phyloP scores from a whole-genome alignment of 306 rosid species.

The Rosa multiflora region DNA sequence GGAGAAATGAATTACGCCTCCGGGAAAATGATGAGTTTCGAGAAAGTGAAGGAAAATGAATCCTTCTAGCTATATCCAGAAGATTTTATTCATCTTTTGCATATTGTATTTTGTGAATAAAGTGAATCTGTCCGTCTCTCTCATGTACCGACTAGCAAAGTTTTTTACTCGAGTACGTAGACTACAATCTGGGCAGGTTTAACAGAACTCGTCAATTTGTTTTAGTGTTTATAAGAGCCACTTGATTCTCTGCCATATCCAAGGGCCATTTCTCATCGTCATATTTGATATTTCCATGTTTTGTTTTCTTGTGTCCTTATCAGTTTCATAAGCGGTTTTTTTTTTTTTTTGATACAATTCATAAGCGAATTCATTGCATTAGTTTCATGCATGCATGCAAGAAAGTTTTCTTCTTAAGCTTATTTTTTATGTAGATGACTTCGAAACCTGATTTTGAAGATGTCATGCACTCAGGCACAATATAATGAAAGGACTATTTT shows the following conservation, averaged over 20 bases:
- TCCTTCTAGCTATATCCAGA: no score
- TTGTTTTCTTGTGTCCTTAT: neutral
- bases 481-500: neutral
- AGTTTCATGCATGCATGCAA: neutral
- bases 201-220: neutral
- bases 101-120: neutral
- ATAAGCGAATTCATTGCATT: neutral
- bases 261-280: neutral
- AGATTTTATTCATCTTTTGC: neutral
- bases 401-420: neutral
- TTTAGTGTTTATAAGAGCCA: neutral
- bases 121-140: neutral
- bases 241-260: conserved; percentile 4
- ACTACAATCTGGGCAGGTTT: neutral
- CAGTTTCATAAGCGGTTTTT: neutral
- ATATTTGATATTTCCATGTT: neutral
- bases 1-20: neutral
- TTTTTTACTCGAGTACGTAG: neutral
- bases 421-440: neutral
- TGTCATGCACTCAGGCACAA: neutral
- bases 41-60: no score
- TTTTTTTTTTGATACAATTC: neutral
- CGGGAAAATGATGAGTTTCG: no score
- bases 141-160: neutral
- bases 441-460: neutral